These are phyloP conservation scores for Oldenlandia corymbosa DNA, from an alignment of 257 asterid species.

Conservation along the genomic window DNA sequence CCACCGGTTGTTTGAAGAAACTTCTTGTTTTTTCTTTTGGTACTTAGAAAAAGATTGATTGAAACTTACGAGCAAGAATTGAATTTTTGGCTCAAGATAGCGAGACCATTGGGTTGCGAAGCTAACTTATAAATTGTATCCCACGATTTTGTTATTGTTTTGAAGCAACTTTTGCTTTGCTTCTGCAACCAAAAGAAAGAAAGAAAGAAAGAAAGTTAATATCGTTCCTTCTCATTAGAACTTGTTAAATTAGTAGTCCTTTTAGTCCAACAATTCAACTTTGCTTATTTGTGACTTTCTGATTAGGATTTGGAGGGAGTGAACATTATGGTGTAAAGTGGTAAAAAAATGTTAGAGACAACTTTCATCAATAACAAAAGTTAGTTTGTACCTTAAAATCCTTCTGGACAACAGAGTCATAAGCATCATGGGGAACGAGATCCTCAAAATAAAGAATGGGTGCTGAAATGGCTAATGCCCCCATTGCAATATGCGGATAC, in stretches of 20 bases:
- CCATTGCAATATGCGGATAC: constrained; percentile 72
- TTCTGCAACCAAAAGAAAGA: constrained; percentile 36
- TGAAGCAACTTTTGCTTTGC: constrained; percentile 40
- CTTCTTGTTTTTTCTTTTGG: too few species aligned
- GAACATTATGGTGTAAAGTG: too few species aligned
- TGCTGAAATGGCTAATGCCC: constrained; percentile 84
- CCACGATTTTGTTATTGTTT: constrained; percentile 54
- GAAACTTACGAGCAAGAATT: constrained; percentile 21
- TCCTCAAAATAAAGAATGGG: constrained; percentile 72
- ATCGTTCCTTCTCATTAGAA: too few species aligned
- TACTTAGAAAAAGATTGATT: too few species aligned
- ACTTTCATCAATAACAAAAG: not conserved
- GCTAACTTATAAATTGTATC: constrained; percentile 46
- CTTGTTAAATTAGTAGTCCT: too few species aligned
- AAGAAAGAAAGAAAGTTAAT: too few species aligned
- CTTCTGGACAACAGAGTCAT: constrained; percentile 35
- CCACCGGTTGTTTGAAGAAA: too few species aligned
- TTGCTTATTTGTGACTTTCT: too few species aligned
- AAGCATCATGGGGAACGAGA: constrained; percentile 62
- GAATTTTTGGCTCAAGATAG: constrained; percentile 40
- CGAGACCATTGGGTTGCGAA: constrained; percentile 39
- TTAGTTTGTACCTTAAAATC: constrained; percentile 52
- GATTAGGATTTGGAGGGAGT: too few species aligned
- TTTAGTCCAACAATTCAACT: too few species aligned
- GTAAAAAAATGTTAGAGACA: too few species aligned